phyloP scores from a whole-genome alignment of 1,284 basidiomycete genomes.

The Exsudoporus floridanus region DNA sequence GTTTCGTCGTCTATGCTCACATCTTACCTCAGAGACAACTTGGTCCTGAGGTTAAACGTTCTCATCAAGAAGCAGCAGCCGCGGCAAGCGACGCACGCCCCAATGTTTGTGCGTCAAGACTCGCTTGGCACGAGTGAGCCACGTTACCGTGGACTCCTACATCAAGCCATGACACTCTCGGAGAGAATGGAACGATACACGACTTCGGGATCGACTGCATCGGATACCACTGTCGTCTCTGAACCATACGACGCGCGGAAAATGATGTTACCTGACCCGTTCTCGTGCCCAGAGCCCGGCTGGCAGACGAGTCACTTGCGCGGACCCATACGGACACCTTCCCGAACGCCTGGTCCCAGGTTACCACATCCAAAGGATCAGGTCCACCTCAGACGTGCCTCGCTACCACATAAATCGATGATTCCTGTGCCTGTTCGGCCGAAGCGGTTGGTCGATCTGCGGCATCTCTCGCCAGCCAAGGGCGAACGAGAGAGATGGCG shows the following conservation, averaged over 20 bases:
- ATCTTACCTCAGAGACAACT: slow-evolving; percentile 44
- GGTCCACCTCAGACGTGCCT: slow-evolving; percentile 56
- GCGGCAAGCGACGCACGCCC: slow-evolving; percentile 44
- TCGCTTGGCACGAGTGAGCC: slow-evolving; percentile 35
- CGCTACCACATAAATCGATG: slow-evolving; percentile 42
- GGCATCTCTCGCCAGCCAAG: slow-evolving; percentile 43
- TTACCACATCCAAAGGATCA: slow-evolving; percentile 58
- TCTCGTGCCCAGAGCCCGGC: slow-evolving; percentile 55
- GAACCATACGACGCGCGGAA: background rate
- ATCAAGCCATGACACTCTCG: slow-evolving; percentile 47
- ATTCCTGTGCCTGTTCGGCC: slow-evolving; percentile 46
- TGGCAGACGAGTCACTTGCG: slow-evolving; percentile 43
- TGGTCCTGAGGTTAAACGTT: slow-evolving; percentile 54
- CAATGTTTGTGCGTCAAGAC: background rate
- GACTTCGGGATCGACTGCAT: slow-evolving; percentile 8
- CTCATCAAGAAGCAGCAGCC: slow-evolving; percentile 67
- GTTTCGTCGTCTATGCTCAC: slow-evolving; percentile 2
- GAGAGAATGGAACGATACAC: slow-evolving; percentile 6
- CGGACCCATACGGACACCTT: slow-evolving; percentile 58
- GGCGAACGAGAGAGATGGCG: background rate
- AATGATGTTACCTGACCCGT: slow-evolving; percentile 33
- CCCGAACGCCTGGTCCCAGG: slow-evolving; percentile 46
- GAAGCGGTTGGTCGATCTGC: slow-evolving; percentile 54
- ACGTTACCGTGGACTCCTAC: slow-evolving; percentile 55
- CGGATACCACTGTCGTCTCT: slow-evolving; percentile 12